Conservation (phyloP, 257 asterid species). For the Mentha longifolia region DNA sequence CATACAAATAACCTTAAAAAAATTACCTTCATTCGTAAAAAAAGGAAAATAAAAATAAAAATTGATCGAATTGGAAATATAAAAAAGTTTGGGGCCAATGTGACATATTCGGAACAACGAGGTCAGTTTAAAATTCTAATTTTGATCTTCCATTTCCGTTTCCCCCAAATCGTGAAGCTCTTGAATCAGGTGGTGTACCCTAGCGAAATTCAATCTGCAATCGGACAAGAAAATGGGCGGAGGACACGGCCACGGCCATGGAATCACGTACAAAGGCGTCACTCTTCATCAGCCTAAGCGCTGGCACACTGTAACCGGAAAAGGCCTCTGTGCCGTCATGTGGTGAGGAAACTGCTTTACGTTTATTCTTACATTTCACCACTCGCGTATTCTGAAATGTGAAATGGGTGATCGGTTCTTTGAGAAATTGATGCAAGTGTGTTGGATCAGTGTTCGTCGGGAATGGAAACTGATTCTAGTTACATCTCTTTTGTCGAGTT, state of each 20-base stretch:
- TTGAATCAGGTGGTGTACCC: slow-evolving; percentile 37
- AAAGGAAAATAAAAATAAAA: background rate
- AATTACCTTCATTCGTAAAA: too few species aligned
- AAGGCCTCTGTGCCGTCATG: slow-evolving; percentile 94
- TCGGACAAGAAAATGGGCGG: slow-evolving; percentile 54
- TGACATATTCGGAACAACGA: slow-evolving; percentile 14
- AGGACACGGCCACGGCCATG: slow-evolving; percentile 70
- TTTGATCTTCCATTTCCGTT: slow-evolving; percentile 16
- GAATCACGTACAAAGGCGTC: slow-evolving; percentile 77
- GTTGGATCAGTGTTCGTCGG: slow-evolving; percentile 32
- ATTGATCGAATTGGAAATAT: slow-evolving; percentile 10
- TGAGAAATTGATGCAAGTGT: background rate
- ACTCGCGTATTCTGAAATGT: background rate
- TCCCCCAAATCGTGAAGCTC: slow-evolving; percentile 34
- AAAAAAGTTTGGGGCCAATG: slow-evolving; percentile 11
- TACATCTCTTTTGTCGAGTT: background rate
- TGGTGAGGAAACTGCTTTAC: slow-evolving; percentile 52
- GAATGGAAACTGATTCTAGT: slow-evolving; percentile 19
- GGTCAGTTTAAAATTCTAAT: slow-evolving; percentile 20
- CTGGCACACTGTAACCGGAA: slow-evolving; percentile 91
- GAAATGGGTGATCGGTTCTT: slow-evolving; percentile 1
- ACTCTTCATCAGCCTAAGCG: slow-evolving; percentile 84
- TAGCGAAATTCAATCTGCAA: slow-evolving; percentile 19
- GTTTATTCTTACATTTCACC: background rate
- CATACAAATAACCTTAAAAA: too few species aligned